phyloP scores from a whole-genome alignment of 163 green algal species.

The Chlorella variabilis region DNA sequence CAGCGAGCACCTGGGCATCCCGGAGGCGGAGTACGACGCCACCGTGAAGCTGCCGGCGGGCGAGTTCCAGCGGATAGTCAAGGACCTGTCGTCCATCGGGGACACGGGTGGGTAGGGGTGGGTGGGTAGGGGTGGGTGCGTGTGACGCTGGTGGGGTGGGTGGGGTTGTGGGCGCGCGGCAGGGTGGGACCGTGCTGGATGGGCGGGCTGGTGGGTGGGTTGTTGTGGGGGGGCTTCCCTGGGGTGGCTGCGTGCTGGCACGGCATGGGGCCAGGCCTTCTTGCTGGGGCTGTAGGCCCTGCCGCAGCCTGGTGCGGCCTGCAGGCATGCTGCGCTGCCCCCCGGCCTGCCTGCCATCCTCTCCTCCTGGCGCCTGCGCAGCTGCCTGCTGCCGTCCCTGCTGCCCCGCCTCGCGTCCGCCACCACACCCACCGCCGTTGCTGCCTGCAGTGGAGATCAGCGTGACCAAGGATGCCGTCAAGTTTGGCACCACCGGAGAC shows the following conservation, averaged over 20 bases:
- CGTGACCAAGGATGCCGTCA: conserved; percentile 98
- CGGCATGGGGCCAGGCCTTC: too few relatives aligned
- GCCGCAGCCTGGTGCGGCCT: too few relatives aligned
- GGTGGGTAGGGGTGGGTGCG: too few relatives aligned
- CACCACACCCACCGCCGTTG: too few relatives aligned
- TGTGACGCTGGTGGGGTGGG: background rate
- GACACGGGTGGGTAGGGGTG: conserved; percentile 78
- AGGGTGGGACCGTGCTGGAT: too few relatives aligned
- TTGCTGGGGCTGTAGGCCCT: too few relatives aligned
- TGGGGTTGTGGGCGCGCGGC: background rate
- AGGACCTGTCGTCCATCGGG: conserved; percentile 93
- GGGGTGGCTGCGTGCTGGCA: too few relatives aligned
- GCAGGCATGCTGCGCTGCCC: too few relatives aligned
- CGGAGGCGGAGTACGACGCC: conserved; percentile 93
- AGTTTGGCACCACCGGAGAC: conserved; percentile 95
- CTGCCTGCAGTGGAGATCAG: conserved; percentile 73
- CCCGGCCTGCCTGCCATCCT: background rate
- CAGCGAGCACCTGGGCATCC: conserved; percentile 97
- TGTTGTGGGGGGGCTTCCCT: too few relatives aligned
- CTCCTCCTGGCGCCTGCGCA: background rate
- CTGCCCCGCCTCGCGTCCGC: too few relatives aligned
- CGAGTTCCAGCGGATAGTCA: conserved; percentile 90
- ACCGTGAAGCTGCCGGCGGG: conserved; percentile 87
- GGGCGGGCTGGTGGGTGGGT: too few relatives aligned
- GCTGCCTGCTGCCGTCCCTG: background rate